Conservation (phyloP, 495 filamentous ascomycete species). For the Cenococcum geophilum region DNA sequence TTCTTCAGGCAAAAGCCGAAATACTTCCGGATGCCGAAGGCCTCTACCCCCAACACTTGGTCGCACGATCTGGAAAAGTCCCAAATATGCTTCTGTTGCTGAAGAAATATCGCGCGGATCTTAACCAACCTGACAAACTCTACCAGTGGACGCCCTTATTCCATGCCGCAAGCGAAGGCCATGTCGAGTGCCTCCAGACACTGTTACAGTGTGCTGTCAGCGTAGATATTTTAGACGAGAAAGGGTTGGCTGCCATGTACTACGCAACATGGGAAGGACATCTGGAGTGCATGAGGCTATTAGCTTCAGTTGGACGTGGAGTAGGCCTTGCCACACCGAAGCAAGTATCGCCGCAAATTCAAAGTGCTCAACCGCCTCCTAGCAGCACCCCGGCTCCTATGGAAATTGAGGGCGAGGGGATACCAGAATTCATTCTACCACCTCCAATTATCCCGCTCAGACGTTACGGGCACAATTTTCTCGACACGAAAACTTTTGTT, state of each 20-base stretch:
- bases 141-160: conserved; percentile 97
- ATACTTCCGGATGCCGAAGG: conserved; percentile 92
- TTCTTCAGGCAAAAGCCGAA: conserved; percentile 68
- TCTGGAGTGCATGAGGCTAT: conserved; percentile 84
- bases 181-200: conserved; percentile 74
- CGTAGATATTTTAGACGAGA: conserved; percentile 76
- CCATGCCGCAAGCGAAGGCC: conserved; percentile 94
- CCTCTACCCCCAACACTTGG: conserved; percentile 93
- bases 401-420: conserved; percentile 72
- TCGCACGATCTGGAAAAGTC: conserved; percentile 80
- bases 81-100: conserved; percentile 72
- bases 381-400: conserved; percentile 49
- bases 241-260: conserved; percentile 89
- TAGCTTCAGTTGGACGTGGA: conserved; percentile 44
- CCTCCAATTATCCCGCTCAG: conserved; percentile 92
- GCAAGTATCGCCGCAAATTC: conserved; percentile 20
- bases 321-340: conserved; percentile 16
- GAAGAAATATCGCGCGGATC: conserved; percentile 79
- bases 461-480: conserved; percentile 95
- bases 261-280: conserved; percentile 99
- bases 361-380: conserved; percentile 35
- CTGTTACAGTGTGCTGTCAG: conserved; percentile 71
- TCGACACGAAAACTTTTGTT: conserved; percentile 92
- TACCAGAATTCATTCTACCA: conserved; percentile 85
- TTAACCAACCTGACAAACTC: conserved; percentile 87